Conservation (phyloP, 2,329 filamentous ascomycete species). For the Penicillium sp. region DNA sequence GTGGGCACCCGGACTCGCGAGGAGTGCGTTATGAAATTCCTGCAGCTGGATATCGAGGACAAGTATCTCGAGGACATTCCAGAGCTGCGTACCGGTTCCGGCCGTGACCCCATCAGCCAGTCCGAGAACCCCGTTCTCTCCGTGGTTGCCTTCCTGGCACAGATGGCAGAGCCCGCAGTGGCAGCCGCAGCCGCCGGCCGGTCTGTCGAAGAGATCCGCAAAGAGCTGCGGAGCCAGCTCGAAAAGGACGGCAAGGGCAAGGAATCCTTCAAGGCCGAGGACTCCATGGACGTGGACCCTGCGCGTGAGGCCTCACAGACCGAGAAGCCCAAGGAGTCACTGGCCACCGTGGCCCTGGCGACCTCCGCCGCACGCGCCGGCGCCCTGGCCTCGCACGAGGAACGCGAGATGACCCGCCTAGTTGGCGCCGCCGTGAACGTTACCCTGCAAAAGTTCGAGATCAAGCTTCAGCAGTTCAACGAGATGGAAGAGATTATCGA, state of each 20-base stretch:
- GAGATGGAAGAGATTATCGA: conserved; percentile 92
- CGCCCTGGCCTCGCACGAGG: conserved; percentile 88
- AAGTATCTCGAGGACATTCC: conserved; percentile 84
- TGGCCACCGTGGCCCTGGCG: conserved; percentile 73
- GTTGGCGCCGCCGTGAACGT: conserved; percentile 90
- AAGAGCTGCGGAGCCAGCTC: conserved; percentile 70
- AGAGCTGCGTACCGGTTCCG: conserved; percentile 63
- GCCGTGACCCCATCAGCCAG: conserved; percentile 82
- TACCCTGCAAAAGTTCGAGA: conserved; percentile 88
- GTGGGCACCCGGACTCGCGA: conserved; percentile 88
- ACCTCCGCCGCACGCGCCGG: conserved; percentile 79
- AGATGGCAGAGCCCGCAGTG: conserved; percentile 81
- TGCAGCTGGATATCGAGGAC: conserved; percentile 95
- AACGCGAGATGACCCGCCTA: conserved; percentile 90
- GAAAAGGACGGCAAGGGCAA: conserved; percentile 55
- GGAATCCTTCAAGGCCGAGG: conserved; percentile 50
- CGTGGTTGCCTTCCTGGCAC: conserved; percentile 88
- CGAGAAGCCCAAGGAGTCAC: conserved; percentile 45
- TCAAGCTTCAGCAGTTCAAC: conserved; percentile 93
- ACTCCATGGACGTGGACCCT: conserved; percentile 55
- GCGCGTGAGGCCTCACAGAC: conserved; percentile 27
- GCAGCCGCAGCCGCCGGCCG: conserved; percentile 86
- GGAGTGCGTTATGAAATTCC: conserved; percentile 93
- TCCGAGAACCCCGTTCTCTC: conserved; percentile 96
- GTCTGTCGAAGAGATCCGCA: conserved; percentile 79